Base-by-base conservation (phyloP, 2,329 filamentous ascomycete genomes). In the Annulohypoxylon truncatum region DNA sequence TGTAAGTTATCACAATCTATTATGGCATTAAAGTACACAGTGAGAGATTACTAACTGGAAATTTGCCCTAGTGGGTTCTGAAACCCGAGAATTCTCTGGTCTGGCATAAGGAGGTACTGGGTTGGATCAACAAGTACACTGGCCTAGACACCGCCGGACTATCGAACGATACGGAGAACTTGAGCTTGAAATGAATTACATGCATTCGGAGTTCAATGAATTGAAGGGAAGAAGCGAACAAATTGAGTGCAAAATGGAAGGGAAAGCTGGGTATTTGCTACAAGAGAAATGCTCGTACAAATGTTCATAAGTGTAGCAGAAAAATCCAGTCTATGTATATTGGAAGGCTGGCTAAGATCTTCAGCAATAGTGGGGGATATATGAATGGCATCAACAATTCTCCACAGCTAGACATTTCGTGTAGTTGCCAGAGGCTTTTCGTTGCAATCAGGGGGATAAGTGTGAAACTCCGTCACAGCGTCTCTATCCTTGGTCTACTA, bases 41-140 rank as follows among this genome's bases (percentile, higher is more conserved):
- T 13, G 6, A 28, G 24, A 3, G 12, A 74, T 35, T 84, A 84
- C 0, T 85, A 87, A 1, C 91, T 90, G 73, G 89, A 91, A 71
- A 84, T 88, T 2, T 77, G 91, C 33, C n/a, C 7, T 89, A 92
- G 87, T 90, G 93, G 93, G 94, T 97, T 3, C 76, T 97, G 57
- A 97, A 97, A 77, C 92, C 91, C 0, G 95, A 97, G 79, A 98
- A 98, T 78, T 92, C 90, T 2, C 81, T 97, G 15, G 85, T 96
- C 18, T 98, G 96, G 96, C 94, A 98, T 75, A 87, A 87, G 60
- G 92, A 93, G 62, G 94, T 98, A 13, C 76, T 97, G 28, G 88
- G 88, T 60, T 97, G 92, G 89, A 89, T 90, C 68, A 90, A 90
- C 72, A 85, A 88, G 74, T 88, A 87, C 71, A 84, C 84, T 22